Base-by-base conservation (phyloP, 352 stramenopile genomes). In the Phytophthora rubi region DNA sequence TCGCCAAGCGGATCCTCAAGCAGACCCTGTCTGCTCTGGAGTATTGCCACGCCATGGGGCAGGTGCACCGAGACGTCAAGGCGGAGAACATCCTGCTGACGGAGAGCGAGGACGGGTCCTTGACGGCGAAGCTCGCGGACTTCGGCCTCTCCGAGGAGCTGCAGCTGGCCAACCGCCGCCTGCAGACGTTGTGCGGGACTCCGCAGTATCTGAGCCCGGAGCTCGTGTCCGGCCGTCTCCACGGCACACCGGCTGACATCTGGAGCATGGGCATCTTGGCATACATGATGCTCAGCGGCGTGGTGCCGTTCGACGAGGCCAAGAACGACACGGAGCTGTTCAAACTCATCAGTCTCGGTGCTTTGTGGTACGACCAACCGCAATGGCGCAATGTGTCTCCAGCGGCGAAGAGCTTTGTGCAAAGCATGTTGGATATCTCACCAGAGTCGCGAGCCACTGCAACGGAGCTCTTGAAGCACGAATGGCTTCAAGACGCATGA, bases 141-240 rank as follows among this genome's bases (percentile, higher is more conserved):
- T 97, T 97, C 81, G 91, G 91, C 0, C 71, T 97, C 12, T 91
- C 86, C n/a, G 96, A 86, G 68, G 82, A 98, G 72, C 85, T 98
- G 28, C 86, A 98, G 57, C 86, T 96, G 52, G 89, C 86, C 16
- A 92, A 94, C 82, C 88, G 80, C 7, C 85, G 82, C 51, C 87
- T 99, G 15, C 90, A 91, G 28, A 95, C 95, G 28, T 86, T 98
- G 68, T 99, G 97, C 75, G 97, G 97, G 49, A 99, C 97, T 37
- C 96, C 96, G 6, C 95, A 98, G 52, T 99, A 99, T 79, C 82
- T 99, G 37, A 98, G 96, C n/a, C 95, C 97, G 0, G 97, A 99
- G 81, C 97, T 99, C 75, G 81, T 99, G 9, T 90, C 94, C 52
- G 90, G 94, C 0, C 82, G 90, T 10, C 76, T 86, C 10, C 98